Percentiles rank a stretch among this genome's conserved stretches.
These are phyloP conservation scores for Jamesozyma spencerorum DNA, from an alignment of 805 yeast genomes.

Conservation along the genomic window DNA sequence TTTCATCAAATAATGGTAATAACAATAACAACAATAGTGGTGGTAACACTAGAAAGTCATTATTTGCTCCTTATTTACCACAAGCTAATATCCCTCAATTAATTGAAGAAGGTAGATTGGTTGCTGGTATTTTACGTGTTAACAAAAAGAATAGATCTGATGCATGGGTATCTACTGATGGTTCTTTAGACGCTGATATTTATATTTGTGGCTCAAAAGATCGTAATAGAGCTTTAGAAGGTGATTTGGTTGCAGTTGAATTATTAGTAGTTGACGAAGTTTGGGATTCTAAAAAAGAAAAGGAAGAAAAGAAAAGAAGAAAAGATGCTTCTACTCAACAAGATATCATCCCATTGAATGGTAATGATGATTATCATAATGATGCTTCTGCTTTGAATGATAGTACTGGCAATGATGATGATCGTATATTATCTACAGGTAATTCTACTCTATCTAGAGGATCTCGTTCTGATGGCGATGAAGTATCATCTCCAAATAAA, in stretches of 20 bases:
- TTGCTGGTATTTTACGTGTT: slow-evolving; percentile 86
- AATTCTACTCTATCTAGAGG: slow-evolving; percentile 1
- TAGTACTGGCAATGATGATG: slow-evolving; percentile 13
- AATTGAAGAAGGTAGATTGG: slow-evolving; percentile 81
- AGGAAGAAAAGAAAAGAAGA: slow-evolving; percentile 93
- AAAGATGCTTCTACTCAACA: slow-evolving; percentile 44
- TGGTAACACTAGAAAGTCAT: slow-evolving; percentile 54
- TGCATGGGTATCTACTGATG: slow-evolving; percentile 97
- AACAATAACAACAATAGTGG: slow-evolving; percentile 12
- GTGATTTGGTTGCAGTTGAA: slow-evolving; percentile 94
- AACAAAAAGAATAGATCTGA: slow-evolving; percentile 94
- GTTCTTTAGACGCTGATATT: slow-evolving; percentile 89
- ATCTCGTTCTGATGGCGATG: slow-evolving; percentile 26
- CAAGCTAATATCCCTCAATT: slow-evolving; percentile 86
- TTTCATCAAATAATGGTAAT: slow-evolving; percentile 23
- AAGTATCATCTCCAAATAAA: slow-evolving; percentile 29
- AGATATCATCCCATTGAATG: slow-evolving; percentile 32
- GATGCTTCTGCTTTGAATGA: slow-evolving; percentile 57
- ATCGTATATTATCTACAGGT: slow-evolving; percentile 9
- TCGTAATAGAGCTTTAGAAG: slow-evolving; percentile 94
- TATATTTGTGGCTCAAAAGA: slow-evolving; percentile 97
- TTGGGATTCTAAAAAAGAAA: slow-evolving; percentile 93
- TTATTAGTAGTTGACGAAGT: slow-evolving; percentile 92
- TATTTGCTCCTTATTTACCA: slow-evolving; percentile 93
- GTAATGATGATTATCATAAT: slow-evolving; percentile 63